phyloP scores from a whole-genome alignment of 208 protist genomes.

The Borovskyia barvae region DNA sequence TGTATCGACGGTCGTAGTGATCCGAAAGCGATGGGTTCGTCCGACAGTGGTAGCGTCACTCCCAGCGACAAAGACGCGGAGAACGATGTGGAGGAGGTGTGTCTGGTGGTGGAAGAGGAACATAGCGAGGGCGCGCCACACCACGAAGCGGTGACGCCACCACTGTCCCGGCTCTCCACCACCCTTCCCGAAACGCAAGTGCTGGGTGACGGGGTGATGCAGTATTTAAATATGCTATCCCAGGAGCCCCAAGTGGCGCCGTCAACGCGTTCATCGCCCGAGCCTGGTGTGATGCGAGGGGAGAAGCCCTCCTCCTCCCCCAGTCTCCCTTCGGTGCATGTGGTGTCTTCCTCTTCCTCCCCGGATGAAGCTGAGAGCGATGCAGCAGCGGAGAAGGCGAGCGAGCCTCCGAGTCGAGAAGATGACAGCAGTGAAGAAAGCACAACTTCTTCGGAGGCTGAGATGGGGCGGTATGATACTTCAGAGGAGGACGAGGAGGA shows the following conservation, averaged over 20 bases:
- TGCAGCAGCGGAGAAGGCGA: not conserved
- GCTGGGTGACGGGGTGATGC: too few relatives aligned
- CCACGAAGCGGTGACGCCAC: not conserved
- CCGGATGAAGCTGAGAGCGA: too few relatives aligned
- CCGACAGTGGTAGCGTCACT: not conserved
- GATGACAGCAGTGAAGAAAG: not conserved
- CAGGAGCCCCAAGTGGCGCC: too few relatives aligned
- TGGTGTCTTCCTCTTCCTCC: too few relatives aligned
- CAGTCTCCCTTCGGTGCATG: too few relatives aligned
- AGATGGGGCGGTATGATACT: not conserved
- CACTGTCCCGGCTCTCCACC: too few relatives aligned
- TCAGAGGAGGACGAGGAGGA: too few relatives aligned
- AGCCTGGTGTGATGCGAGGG: not conserved
- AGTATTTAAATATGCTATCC: too few relatives aligned
- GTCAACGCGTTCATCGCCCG: constrained; percentile 1
- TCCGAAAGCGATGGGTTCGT: too few relatives aligned
- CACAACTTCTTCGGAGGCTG: not conserved
- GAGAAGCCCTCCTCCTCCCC: too few relatives aligned
- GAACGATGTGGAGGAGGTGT: constrained; percentile 7
- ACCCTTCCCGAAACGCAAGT: too few relatives aligned
- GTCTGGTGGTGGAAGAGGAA: not conserved
- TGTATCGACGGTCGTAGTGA: not conserved
- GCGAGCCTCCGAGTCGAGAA: not conserved
- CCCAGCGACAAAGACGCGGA: constrained; percentile 4
- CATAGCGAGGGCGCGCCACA: constrained; percentile 2